Percentiles rank a stretch among this genome's conserved stretches.
Evolutionary conservation across 306 rosid species (phyloP).

Genomic region (Fagus crenata): DNA sequence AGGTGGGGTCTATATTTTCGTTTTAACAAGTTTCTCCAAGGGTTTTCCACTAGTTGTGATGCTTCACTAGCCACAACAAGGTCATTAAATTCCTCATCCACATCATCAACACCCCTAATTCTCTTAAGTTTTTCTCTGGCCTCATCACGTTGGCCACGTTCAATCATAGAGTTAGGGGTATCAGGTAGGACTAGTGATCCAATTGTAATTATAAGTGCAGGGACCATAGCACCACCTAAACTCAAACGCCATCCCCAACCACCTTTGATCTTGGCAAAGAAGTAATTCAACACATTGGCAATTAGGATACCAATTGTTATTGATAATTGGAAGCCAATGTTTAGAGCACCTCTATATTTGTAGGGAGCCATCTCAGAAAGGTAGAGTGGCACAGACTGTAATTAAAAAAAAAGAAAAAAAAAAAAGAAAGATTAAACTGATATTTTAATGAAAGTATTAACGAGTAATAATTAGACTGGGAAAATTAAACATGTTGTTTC

Average conservation of each 20-base stretch:
- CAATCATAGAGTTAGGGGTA: conserved; percentile 90
- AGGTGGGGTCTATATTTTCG: conserved; percentile 85
- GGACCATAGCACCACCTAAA: conserved; percentile 87
- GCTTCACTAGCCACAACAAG: conserved; percentile 71
- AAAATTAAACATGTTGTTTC: not conserved
- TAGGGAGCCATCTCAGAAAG: conserved; percentile 95
- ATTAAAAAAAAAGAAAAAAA: too few species aligned
- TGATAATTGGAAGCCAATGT: conserved; percentile 80
- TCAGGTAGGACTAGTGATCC: conserved; percentile 77
- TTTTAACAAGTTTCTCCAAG: conserved; percentile 64
- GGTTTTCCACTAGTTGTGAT: conserved; percentile 57
- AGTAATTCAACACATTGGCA: conserved; percentile 78
- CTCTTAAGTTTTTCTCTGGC: conserved; percentile 52
- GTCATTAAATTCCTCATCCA: conserved; percentile 74
- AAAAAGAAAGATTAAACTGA: not conserved
- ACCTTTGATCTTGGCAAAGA: conserved; percentile 81
- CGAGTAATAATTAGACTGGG: not conserved
- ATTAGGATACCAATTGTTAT: conserved; percentile 82
- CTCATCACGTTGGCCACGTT: conserved; percentile 57
- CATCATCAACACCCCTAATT: conserved; percentile 58
- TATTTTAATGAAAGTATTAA: conserved; percentile 3
- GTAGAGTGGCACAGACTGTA: conserved; percentile 86
- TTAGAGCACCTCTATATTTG: conserved; percentile 78
- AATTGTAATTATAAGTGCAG: conserved; percentile 64
- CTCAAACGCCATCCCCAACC: conserved; percentile 99